phyloP scores from a whole-genome alignment of 208 protist species.

The Trypanosoma congolense region DNA sequence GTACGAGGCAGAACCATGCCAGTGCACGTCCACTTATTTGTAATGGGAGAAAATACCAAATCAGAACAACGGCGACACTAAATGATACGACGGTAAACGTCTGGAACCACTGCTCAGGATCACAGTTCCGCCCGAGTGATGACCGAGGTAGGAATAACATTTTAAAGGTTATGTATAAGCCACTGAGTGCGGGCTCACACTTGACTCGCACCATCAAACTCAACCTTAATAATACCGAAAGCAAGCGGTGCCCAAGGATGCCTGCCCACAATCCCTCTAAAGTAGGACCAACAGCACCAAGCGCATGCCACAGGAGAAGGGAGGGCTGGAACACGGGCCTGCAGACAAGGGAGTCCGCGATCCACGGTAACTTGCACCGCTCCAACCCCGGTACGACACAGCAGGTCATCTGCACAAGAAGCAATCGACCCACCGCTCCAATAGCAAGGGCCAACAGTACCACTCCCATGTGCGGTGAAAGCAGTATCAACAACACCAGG shows the following conservation, averaged over 20 bases:
- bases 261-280: conserved; percentile 8
- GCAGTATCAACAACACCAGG: neutral
- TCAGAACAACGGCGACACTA: conserved; percentile 1
- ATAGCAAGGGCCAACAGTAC: conserved; percentile 9
- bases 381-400: conserved; percentile 5
- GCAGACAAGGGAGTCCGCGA: conserved; percentile 15
- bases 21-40: conserved; percentile 8
- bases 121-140: neutral
- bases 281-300: conserved; percentile 7
- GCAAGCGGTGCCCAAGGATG: conserved; percentile 1
- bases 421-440: neutral
- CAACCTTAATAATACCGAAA: conserved; percentile 4
- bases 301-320: neutral
- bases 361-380: conserved; percentile 11
- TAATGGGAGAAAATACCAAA: neutral
- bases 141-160: neutral
- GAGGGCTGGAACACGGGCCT: neutral
- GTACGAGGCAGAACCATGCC: conserved; percentile 10
- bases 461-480: neutral
- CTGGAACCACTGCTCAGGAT: neutral
- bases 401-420: conserved; percentile 12
- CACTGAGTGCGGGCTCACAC: neutral
- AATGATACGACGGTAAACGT: neutral
- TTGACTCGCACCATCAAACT: neutral
- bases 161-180: neutral